These are phyloP conservation scores for Russula foetens DNA, from an alignment of 768 basidiomycete species.

Conservation along the genomic window DNA sequence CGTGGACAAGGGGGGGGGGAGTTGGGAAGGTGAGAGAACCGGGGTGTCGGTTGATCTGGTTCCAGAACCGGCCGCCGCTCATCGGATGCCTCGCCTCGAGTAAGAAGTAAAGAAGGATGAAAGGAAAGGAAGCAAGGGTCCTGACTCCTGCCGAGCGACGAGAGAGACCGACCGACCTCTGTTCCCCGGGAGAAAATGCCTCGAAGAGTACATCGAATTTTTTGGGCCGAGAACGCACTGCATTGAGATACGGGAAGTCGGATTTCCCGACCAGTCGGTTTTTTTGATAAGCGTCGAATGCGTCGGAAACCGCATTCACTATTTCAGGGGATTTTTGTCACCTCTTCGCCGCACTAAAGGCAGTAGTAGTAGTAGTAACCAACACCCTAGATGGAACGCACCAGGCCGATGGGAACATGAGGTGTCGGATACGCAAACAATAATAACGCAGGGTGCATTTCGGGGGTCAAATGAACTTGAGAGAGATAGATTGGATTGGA, in stretches of 20 bases:
- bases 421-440: not conserved
- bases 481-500: not conserved
- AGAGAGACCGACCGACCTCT: not conserved
- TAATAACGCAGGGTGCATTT: not conserved
- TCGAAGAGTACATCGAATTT: not conserved
- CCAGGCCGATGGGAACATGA: too few relatives aligned
- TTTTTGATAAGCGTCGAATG: not conserved
- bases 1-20: too few relatives aligned
- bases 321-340: not conserved
- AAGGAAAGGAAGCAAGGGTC: not conserved
- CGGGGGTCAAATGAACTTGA: not conserved
- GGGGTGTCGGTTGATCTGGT: not conserved
- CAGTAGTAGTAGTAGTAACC: too few relatives aligned
- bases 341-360: constrained; percentile 11
- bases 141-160: not conserved
- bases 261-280: not conserved
- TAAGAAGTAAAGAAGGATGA: not conserved
- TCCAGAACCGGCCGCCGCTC: constrained; percentile 8
- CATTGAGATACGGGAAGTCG: constrained; percentile 3
- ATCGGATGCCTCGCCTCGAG: constrained; percentile 1
- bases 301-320: not conserved
- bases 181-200: not conserved
- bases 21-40: too few relatives aligned
- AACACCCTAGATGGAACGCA: too few relatives aligned
- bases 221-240: not conserved